Evolutionary conservation across 1,139 yeast genomes (phyloP).

Genomic region (Kodamaea ohmeri): DNA sequence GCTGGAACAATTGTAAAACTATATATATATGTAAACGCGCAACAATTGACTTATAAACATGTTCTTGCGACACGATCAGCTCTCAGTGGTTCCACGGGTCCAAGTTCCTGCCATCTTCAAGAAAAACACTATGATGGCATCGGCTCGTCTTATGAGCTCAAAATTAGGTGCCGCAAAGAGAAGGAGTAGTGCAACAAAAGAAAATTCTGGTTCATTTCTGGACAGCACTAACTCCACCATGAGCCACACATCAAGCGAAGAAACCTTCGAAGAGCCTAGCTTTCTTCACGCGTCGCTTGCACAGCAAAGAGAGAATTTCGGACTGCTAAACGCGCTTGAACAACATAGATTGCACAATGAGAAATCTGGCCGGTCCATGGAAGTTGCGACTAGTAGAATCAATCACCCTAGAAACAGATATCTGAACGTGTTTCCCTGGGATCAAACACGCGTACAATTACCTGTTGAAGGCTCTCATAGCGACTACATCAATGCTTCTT

Average conservation of each 20-base stretch:
- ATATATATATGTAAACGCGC: not conserved
- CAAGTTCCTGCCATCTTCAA: slow-evolving; percentile 14
- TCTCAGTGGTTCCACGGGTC: slow-evolving; percentile 8
- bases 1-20: not conserved
- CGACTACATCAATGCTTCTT: slow-evolving; percentile 46
- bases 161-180: slow-evolving; percentile 6
- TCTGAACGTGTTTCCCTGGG: slow-evolving; percentile 45
- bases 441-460: slow-evolving; percentile 33
- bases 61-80: slow-evolving; percentile 6
- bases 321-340: slow-evolving; percentile 15
- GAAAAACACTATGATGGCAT: slow-evolving; percentile 5
- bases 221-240: slow-evolving; percentile 3
- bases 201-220: slow-evolving; percentile 6
- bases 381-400: slow-evolving; percentile 17
- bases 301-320: slow-evolving; percentile 16
- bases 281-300: slow-evolving; percentile 13
- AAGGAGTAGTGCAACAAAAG: slow-evolving; percentile 7
- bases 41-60: not conserved
- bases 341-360: slow-evolving; percentile 11
- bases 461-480: slow-evolving; percentile 21
- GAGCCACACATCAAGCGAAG: slow-evolving; percentile 1
- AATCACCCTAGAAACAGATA: slow-evolving; percentile 38
- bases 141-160: slow-evolving; percentile 7
- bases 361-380: slow-evolving; percentile 25
- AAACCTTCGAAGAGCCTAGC: slow-evolving; percentile 4